These are phyloP conservation scores for Serendipita indica DNA, from an alignment of 768 basidiomycete species.

Conservation along the genomic window DNA sequence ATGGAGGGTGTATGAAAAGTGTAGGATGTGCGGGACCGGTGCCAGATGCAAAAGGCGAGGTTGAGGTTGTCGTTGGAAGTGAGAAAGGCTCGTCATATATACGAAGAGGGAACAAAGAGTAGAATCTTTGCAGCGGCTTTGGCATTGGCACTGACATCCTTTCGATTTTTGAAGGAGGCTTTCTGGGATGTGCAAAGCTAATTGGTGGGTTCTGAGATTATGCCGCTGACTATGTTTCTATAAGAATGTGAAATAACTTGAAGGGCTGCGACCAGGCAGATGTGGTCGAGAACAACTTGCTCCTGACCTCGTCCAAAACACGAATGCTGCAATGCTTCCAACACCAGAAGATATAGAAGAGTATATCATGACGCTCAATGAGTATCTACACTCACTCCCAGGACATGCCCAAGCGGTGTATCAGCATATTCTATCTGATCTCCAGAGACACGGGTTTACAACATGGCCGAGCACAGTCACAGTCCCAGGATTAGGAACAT, in stretches of 20 bases:
- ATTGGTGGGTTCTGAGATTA: background rate
- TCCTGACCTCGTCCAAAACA: background rate
- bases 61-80: too few relatives aligned
- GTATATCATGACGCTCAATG: constrained; percentile 10
- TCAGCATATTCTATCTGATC: constrained; percentile 60
- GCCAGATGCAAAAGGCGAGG: constrained; percentile 14
- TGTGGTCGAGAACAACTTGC: background rate
- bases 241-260: background rate
- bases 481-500: constrained; percentile 52
- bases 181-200: background rate
- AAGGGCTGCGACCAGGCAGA: background rate
- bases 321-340: constrained; percentile 7
- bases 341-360: constrained; percentile 14
- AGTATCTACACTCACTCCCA: constrained; percentile 13
- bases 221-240: background rate
- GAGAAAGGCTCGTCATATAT: constrained; percentile 30
- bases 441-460: constrained; percentile 63
- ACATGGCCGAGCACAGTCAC: constrained; percentile 34
- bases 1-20: constrained; percentile 13
- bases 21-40: too few relatives aligned
- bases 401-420: constrained; percentile 23
- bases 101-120: constrained; percentile 46
- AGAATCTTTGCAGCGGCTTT: constrained; percentile 32
- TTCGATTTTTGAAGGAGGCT: background rate
- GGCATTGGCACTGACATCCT: constrained; percentile 22